Evolutionary conservation across 257 asterid genomes (phyloP), one percentile per base, ranked within the genome.

Genomic region (Lavandula angustifolia): DNA sequence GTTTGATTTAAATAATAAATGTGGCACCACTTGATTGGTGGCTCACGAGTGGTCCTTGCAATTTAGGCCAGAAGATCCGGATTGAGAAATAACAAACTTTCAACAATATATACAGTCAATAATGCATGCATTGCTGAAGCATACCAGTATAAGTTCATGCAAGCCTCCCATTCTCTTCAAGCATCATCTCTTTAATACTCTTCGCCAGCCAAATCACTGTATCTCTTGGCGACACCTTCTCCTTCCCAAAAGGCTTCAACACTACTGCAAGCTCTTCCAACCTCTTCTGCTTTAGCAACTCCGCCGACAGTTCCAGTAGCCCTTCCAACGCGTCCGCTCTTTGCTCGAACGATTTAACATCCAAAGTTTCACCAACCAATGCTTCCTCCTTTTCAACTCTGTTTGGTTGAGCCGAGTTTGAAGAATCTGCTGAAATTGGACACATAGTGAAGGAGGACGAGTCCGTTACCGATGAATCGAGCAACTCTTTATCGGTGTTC

Each of bases 261-360:
- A 94, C 87, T 35, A 87, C 95, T 1, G 88, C 73, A 47, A 94
- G 95, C 60, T 94, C 97, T 67, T 86, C 94, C 22, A 94, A 59
- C 84, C 92, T 82, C 69, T 75, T 83, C 48, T 89, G 87, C 87
- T 85, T 83, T 16, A 92, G 92, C 81, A 92, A 76, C 27, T 92
- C 99, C 1, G 99, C 99, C 18, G 94, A 94, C 70, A 94, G 49
- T 74, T 89, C 99, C 46, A 94, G 68, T 37, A 94, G 80, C 67
- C 90, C 99, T 80, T 94, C 99, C 11, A 94, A 94, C 33, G 99
- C 99, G 11, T 86, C 96, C 0, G 96, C 97, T 59, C 99, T 78
- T 73, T 94, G 96, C 37, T 85, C 75, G 77, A 79, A 80, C 18
- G 95, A 85, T 66, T 76, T 82, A 31, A 84, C 87, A 31, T 94